Evolutionary conservation across 2,329 filamentous ascomycete genomes (phyloP), one percentile per base, ranked within the genome.

Genomic region (Monilinia fructigena): DNA sequence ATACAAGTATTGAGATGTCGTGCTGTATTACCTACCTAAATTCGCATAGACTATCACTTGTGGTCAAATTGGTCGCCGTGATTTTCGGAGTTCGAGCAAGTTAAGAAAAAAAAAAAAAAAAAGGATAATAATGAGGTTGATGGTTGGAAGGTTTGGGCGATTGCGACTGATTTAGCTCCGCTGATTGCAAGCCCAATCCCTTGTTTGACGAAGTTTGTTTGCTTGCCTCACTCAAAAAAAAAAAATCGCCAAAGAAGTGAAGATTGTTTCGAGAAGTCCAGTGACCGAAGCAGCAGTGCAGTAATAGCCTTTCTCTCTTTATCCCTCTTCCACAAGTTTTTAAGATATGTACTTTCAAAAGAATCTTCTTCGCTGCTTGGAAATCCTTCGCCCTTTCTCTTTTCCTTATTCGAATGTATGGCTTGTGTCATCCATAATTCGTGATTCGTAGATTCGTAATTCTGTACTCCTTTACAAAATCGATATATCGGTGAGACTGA

Each of bases 11-110:
- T 52, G 45, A 50, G 47, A 61, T 64, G 45, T 58, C 61, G 40
- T 64, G 61, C 28, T 58, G 61, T 64, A 42, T 47, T 26, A 64
- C 61, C 38, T 47, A 45, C 61, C 58, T 61, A 12, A 38, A 26
- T 61, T 48, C 58, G 58, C 58, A 38, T 38, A 42, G 58, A 52
- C n/a, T 23, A 28, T 52, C 48, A 16, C 48, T 38, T 38, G 47
- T 61, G 58, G 58, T 61, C 47, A 38, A 61, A 52, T 23, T 61
- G 58, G 50, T 52, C 45, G 28, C 58, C 45, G 58, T 61, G 58
- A 61, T 50, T 48, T 61, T 61, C 45, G 58, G n/a, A 38, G n/a
- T 50, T 50, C 28, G 45, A 61, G 58, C 58, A 61, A 45, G 31
- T 35, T 35, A 6, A 35, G 31, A 7, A 6, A 31, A 6, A 31